phyloP scores from a whole-genome alignment of 2,329 filamentous ascomycete genomes.

The Phaeosphaeria sp. region DNA sequence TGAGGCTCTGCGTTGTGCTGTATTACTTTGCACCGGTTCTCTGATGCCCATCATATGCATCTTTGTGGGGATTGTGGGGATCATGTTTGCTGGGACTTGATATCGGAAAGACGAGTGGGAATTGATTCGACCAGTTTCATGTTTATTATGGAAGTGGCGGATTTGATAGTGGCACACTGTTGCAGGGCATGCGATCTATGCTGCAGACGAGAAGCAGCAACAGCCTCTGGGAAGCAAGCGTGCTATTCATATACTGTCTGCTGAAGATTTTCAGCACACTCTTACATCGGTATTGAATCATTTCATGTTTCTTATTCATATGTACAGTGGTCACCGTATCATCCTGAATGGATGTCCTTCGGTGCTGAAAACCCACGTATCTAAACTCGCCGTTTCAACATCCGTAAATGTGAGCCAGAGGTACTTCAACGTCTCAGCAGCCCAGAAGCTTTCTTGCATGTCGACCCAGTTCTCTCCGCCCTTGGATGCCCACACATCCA shows the following conservation, averaged over 20 bases:
- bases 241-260: neutral
- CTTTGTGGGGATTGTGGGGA: no score
- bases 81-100: no score
- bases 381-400: slow-evolving; percentile 44
- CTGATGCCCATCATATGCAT: no score
- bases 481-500: slow-evolving; percentile 41
- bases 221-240: no score
- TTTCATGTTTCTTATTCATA: neutral
- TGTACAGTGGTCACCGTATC: slow-evolving; percentile 34
- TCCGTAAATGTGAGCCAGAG: slow-evolving; percentile 49
- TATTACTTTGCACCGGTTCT: no score
- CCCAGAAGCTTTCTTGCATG: slow-evolving; percentile 49
- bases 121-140: no score
- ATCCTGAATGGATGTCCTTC: slow-evolving; percentile 51
- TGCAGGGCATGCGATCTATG: no score
- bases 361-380: slow-evolving; percentile 54
- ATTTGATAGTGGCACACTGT: no score
- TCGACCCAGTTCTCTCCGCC: slow-evolving; percentile 42
- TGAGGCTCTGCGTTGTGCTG: no score
- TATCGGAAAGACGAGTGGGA: no score
- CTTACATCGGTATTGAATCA: neutral
- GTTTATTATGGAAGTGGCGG: no score
- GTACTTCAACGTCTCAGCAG: slow-evolving; percentile 52
- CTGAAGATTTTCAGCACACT: neutral
- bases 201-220: no score